Evolutionary conservation across 2,329 filamentous ascomycete genomes (phyloP), one percentile per base, ranked within the genome.

Genomic region (Parafenestella ontariensis): DNA sequence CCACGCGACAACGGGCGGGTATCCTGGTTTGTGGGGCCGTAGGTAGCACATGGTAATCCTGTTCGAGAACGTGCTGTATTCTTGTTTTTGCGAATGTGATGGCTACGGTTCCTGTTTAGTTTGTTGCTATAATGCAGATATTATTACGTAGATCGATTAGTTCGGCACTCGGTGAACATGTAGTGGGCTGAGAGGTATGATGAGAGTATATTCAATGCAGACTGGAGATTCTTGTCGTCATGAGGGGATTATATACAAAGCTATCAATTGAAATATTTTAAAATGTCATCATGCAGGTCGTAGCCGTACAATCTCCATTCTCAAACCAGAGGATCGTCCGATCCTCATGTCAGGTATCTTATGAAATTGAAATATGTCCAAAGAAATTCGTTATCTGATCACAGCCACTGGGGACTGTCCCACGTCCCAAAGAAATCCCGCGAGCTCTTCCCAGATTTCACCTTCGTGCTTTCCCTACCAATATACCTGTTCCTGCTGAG

Each of bases 341-440:
- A 37, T 28, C n/a, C 20, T 17, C 23, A 43, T 40, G 33, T 31
- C 29, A 60, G 42, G 39, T 48, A 60, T 54, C 47, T 46, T 21
- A n/a, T 21, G 20, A 42, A 50, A 52, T 37, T 29, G 39, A 41
- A 54, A 48, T 40, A 59, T 54, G 53, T 60, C 28, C 52, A 62
- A 68, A 45, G 53, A 56, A 62, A 66, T 55, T 65, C 62, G 48
- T 64, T 45, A 53, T 49, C 39, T 43, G 51, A 26, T 43, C 41
- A 42, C 29, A 26, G 21, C 54, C 33, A 28, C n/a, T 42, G 46
- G 31, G 44, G 31, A 15, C 20, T 3, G 20, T 41, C 44, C 40
- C 34, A 41, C 18, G 36, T 21, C 18, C 18, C 18, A 24, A 15
- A 40, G 15, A 26, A 18, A 37, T 45, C 4, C 18, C 42, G 24